Conservation (phyloP, 202 grass and related monocot species). For the Zizania palustris region DNA sequence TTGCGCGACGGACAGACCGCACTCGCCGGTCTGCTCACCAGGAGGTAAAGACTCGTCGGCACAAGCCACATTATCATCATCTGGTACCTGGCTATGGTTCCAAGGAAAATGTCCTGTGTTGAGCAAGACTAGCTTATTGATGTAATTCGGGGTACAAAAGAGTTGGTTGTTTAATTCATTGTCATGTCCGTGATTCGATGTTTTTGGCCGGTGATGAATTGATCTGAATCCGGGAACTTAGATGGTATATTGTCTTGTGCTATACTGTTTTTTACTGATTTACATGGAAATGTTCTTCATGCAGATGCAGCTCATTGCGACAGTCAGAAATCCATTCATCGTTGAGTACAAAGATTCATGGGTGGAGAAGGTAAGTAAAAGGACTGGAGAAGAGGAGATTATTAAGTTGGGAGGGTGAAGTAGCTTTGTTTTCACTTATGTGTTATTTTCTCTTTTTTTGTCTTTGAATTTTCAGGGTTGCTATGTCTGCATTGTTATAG, state of each 20-base stretch:
- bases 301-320: slow-evolving; percentile 97
- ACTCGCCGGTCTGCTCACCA: slow-evolving; percentile 87
- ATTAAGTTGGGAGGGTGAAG: not conserved
- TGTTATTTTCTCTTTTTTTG: not conserved
- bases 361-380: slow-evolving; percentile 81
- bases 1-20: slow-evolving; percentile 79
- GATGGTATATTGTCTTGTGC: slow-evolving; percentile 12
- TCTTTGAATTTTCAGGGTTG: slow-evolving; percentile 72
- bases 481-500: slow-evolving; percentile 94
- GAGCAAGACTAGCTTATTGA: not conserved
- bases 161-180: slow-evolving; percentile 3
- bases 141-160: slow-evolving; percentile 8
- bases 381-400: not conserved
- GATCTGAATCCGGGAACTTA: not conserved
- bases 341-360: slow-evolving; percentile 99
- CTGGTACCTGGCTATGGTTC: slow-evolving; percentile 24
- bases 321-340: slow-evolving; percentile 89
- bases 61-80: not conserved
- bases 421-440: not conserved
- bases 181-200: not conserved
- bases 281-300: slow-evolving; percentile 29
- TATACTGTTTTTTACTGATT: slow-evolving; percentile 29
- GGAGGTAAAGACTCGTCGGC: slow-evolving; percentile 65
- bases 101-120: slow-evolving; percentile 7
- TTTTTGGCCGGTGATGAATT: slow-evolving; percentile 11